These are phyloP conservation scores for Aureobasidium namibiae DNA, from an alignment of 2,329 filamentous ascomycete species.

Conservation along the genomic window DNA sequence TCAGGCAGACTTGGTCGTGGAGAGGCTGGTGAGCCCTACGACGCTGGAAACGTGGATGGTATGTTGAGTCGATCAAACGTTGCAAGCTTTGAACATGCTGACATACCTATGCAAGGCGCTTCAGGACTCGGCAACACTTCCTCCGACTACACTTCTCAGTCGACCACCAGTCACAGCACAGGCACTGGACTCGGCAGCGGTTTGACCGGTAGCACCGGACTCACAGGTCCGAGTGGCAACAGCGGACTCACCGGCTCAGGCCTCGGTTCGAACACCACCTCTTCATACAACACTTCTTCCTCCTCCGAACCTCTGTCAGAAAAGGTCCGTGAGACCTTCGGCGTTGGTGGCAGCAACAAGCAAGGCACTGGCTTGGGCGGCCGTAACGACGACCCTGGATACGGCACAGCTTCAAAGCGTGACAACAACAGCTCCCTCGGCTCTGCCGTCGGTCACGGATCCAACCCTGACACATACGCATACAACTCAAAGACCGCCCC, in stretches of 20 bases:
- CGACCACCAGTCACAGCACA: not conserved
- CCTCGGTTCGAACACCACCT: not conserved
- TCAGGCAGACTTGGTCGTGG: slow-evolving; percentile 63
- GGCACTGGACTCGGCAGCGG: not conserved
- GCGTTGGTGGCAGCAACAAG: not conserved
- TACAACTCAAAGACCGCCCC: slow-evolving; percentile 3
- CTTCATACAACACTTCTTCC: not conserved
- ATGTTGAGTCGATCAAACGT: slow-evolving; percentile 6
- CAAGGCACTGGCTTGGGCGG: not conserved
- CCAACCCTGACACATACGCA: slow-evolving; percentile 3
- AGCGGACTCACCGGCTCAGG: not conserved
- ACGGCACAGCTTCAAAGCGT: not conserved
- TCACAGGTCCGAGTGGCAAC: not conserved
- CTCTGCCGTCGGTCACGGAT: slow-evolving; percentile 2
- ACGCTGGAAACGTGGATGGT: slow-evolving; percentile 67
- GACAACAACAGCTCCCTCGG: not conserved
- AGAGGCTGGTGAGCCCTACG: slow-evolving; percentile 62
- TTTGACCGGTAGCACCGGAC: not conserved
- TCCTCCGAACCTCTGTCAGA: not conserved
- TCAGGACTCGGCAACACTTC: not conserved
- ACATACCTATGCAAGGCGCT: not conserved
- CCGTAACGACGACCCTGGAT: not conserved
- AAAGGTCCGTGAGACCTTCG: slow-evolving; percentile 2
- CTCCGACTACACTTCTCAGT: not conserved
- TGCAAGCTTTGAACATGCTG: not conserved